phyloP scores from a whole-genome alignment of 2,329 filamentous ascomycete species.

The Rugonectria rugulosa region DNA sequence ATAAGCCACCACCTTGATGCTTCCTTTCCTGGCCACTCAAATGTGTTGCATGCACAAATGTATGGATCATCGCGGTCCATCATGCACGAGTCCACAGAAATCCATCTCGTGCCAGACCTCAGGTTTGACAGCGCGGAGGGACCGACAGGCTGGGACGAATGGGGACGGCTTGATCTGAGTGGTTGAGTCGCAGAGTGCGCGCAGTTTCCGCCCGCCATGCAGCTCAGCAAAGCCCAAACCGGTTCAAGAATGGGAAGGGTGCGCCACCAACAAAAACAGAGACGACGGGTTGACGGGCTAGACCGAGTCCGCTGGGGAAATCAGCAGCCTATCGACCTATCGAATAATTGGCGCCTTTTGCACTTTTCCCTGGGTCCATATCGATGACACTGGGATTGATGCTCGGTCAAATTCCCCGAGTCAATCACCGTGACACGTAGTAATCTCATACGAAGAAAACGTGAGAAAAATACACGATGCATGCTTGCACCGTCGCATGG shows the following conservation, averaged over 20 bases:
- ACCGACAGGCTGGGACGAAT: background rate
- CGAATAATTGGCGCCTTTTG: too few species aligned
- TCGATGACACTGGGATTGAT: too few species aligned
- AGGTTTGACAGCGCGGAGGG: background rate
- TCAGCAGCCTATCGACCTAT: background rate
- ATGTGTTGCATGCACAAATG: too few species aligned
- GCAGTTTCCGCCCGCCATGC: background rate
- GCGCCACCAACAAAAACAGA: background rate
- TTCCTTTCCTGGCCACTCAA: too few species aligned
- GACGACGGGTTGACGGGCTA: too few species aligned
- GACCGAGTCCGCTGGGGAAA: background rate
- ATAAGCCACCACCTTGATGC: too few species aligned
- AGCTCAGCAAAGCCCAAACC: background rate
- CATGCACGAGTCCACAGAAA: background rate
- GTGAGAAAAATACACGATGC: background rate
- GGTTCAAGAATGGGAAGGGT: background rate
- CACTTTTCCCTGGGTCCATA: too few species aligned
- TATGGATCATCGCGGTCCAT: background rate
- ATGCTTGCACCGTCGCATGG: background rate
- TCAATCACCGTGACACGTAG: slow-evolving; percentile 10
- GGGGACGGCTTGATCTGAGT: background rate
- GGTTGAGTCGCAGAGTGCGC: background rate
- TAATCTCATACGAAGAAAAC: background rate
- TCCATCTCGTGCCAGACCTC: background rate
- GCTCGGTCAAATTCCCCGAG: too few species aligned